Percentiles rank a stretch among this genome's conserved stretches.
phyloP scores from a whole-genome alignment of 2,329 filamentous ascomycete genomes.

The Fusarium nisikadoi region DNA sequence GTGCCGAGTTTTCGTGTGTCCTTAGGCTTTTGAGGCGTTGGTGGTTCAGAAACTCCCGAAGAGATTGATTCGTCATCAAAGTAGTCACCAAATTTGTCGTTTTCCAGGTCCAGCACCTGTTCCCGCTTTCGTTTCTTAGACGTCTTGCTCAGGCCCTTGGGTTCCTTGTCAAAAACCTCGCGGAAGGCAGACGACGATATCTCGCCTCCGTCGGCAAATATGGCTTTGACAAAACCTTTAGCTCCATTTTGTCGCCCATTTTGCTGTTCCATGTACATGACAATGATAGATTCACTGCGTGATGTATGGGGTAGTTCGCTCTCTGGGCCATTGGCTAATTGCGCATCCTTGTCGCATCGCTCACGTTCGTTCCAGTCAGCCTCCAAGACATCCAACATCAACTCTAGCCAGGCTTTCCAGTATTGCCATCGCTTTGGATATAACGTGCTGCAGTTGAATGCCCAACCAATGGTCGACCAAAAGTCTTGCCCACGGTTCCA shows the following conservation, averaged over 20 bases:
- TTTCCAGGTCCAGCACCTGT: conserved; percentile 64
- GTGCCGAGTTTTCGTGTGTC: conserved; percentile 35
- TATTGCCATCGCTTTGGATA: conserved; percentile 80
- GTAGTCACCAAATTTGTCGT: conserved; percentile 70
- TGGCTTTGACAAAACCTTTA: conserved; percentile 70
- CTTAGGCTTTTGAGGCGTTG: conserved; percentile 55
- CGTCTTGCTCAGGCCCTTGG: conserved; percentile 52
- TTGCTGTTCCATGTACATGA: conserved; percentile 65
- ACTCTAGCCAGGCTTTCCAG: conserved; percentile 84
- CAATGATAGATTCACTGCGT: conserved; percentile 67
- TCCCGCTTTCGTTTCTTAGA: conserved; percentile 62
- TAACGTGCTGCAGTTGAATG: conserved; percentile 85
- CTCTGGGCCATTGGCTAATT: conserved; percentile 32
- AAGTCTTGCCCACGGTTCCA: conserved; percentile 86
- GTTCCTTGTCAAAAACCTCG: conserved; percentile 75
- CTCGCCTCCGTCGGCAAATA: conserved; percentile 73
- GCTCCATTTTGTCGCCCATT: conserved; percentile 58
- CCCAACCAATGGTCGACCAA: conserved; percentile 91
- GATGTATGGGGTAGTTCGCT: conserved; percentile 44
- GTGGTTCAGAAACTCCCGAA: conserved; percentile 58
- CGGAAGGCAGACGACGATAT: conserved; percentile 65
- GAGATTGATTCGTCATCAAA: conserved; percentile 66
- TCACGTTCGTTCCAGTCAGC: conserved; percentile 72
- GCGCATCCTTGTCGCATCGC: conserved; percentile 56
- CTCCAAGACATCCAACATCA: conserved; percentile 82